These are phyloP conservation scores for Clonostachys rhizophaga DNA, from an alignment of 2,329 filamentous ascomycete genomes.

Conservation along the genomic window DNA sequence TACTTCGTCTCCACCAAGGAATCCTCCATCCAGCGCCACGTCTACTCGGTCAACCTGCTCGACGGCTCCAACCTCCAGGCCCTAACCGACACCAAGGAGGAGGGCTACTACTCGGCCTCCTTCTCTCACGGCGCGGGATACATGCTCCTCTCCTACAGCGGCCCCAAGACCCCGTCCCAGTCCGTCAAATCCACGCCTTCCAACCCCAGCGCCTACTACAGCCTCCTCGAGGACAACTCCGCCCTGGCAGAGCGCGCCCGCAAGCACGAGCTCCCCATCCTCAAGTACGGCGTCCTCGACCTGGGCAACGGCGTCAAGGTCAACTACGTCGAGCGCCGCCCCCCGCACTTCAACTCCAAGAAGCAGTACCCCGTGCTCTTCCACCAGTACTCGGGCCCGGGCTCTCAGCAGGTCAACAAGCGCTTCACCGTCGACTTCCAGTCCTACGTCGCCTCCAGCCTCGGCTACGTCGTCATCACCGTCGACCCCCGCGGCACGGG, in stretches of 20 bases:
- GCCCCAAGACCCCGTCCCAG: slow-evolving; percentile 86
- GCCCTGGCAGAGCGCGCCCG: slow-evolving; percentile 64
- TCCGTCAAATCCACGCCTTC: slow-evolving; percentile 81
- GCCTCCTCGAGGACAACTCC: slow-evolving; percentile 74
- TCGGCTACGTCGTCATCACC: slow-evolving; percentile 93
- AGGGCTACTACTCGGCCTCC: slow-evolving; percentile 76
- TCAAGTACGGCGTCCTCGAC: slow-evolving; percentile 80
- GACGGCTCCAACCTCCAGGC: slow-evolving; percentile 57
- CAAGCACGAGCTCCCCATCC: slow-evolving; percentile 75
- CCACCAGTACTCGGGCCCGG: slow-evolving; percentile 89
- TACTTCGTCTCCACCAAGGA: slow-evolving; percentile 89
- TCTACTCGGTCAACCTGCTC: slow-evolving; percentile 79
- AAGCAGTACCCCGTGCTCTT: slow-evolving; percentile 94
- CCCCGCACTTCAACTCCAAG: slow-evolving; percentile 78
- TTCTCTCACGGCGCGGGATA: slow-evolving; percentile 83
- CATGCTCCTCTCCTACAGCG: slow-evolving; percentile 77
- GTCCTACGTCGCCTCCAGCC: slow-evolving; percentile 74
- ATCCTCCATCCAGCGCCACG: slow-evolving; percentile 81
- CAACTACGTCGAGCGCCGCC: slow-evolving; percentile 77
- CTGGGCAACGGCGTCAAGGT: slow-evolving; percentile 69
- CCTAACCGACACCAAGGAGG: slow-evolving; percentile 66
- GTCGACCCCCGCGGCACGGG: slow-evolving; percentile 93
- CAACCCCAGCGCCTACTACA: slow-evolving; percentile 56
- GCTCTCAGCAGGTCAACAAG: slow-evolving; percentile 84
- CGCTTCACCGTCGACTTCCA: slow-evolving; percentile 85